phyloP scores from a whole-genome alignment of 2,329 filamentous ascomycete genomes.

The Trichoderma afroharzianum region DNA sequence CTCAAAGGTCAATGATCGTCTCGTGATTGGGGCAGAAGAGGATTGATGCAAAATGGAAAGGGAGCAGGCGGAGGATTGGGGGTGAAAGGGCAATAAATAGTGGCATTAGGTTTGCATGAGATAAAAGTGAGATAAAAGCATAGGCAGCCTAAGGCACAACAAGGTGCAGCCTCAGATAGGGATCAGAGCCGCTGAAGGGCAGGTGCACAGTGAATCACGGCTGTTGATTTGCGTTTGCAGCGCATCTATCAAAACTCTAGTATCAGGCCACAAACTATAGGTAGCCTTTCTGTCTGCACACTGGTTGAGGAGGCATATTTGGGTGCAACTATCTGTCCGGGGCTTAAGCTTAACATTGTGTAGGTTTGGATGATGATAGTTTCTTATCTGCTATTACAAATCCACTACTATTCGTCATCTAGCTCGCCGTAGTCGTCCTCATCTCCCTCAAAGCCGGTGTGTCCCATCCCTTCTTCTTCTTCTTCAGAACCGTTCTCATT shows the following conservation, averaged over 20 bases:
- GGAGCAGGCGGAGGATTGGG: background rate
- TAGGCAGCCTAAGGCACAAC: background rate
- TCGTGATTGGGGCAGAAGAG: background rate
- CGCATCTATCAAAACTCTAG: background rate
- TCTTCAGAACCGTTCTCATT: conserved; percentile 22
- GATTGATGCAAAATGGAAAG: background rate
- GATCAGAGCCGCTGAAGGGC: background rate
- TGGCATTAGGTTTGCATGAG: background rate
- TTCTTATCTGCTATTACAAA: background rate
- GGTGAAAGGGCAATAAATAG: background rate
- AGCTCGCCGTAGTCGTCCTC: background rate
- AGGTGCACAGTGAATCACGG: background rate
- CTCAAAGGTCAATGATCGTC: background rate
- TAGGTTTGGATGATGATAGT: too few relatives aligned
- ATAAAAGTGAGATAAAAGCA: background rate
- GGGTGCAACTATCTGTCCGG: background rate
- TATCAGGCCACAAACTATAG: background rate
- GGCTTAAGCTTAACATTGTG: too few relatives aligned
- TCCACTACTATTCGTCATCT: background rate
- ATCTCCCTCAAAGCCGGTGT: background rate
- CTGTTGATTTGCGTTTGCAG: background rate
- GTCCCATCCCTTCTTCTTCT: background rate
- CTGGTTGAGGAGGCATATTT: background rate
- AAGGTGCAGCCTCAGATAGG: background rate
- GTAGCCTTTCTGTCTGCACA: background rate